phyloP scores from a whole-genome alignment of 345 rosid species.

The Cardamine resedifolia region DNA sequence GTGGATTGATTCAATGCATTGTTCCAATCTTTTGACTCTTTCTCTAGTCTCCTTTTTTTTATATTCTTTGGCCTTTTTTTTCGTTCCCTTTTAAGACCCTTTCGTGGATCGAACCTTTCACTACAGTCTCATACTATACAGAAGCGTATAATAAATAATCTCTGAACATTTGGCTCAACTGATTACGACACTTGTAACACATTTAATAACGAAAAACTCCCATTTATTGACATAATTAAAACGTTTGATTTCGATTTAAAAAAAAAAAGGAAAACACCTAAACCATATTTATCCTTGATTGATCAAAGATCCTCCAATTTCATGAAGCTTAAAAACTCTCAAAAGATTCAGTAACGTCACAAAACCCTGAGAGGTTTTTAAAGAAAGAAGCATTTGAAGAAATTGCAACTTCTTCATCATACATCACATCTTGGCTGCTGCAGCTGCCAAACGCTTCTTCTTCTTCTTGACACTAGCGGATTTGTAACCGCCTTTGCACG shows the following conservation, averaged over 20 bases:
- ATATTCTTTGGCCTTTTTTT: too few species aligned
- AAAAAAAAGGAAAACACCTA: not conserved
- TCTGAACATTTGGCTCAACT: not conserved
- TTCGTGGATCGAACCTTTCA: slow-evolving; percentile 10
- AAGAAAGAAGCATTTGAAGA: not conserved
- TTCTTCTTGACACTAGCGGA: slow-evolving; percentile 54
- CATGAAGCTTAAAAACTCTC: not conserved
- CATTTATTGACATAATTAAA: not conserved
- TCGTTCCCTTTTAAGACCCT: not conserved
- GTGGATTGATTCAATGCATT: slow-evolving; percentile 28
- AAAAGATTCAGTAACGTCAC: slow-evolving; percentile 10
- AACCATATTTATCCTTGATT: not conserved
- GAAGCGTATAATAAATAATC: not conserved
- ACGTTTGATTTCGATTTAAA: not conserved
- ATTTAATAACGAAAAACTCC: not conserved
- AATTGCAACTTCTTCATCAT: not conserved
- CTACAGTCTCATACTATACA: slow-evolving; percentile 3
- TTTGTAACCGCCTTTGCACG: slow-evolving; percentile 74
- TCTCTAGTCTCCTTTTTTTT: not conserved
- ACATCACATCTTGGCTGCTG: slow-evolving; percentile 28
- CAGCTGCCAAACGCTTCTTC: slow-evolving; percentile 44
- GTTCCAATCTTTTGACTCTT: slow-evolving; percentile 31
- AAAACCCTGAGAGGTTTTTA: not conserved
- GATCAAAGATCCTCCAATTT: not conserved
- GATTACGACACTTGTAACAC: not conserved